Conservation (phyloP, 73 alveolate species). For the Loxodes magnus region DNA sequence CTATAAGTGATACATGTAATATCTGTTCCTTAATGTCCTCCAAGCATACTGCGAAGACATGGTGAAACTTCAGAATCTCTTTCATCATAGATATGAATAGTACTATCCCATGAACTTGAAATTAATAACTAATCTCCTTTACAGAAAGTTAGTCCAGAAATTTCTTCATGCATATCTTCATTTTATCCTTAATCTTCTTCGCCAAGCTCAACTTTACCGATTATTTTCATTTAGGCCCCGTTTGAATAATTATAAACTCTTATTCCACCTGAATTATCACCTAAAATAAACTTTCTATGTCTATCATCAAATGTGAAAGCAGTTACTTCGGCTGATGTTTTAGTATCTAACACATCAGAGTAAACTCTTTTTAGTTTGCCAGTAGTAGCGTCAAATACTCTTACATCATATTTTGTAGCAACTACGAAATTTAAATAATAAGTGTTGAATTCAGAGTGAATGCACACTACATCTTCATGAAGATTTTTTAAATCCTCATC, state of each 20-base stretch:
- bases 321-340: slow-evolving; percentile 55
- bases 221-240: slow-evolving; percentile 64
- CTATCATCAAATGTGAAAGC: slow-evolving; percentile 74
- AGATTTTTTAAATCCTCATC: slow-evolving; percentile 18
- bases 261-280: slow-evolving; percentile 80
- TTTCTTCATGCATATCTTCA: too few relatives aligned
- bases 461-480: slow-evolving; percentile 61
- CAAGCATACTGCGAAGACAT: slow-evolving; percentile 56
- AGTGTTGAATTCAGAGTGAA: slow-evolving; percentile 66
- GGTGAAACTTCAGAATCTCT: slow-evolving; percentile 75
- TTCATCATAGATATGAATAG: slow-evolving; percentile 77
- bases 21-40: slow-evolving; percentile 87
- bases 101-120: slow-evolving; percentile 74
- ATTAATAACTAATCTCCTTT: slow-evolving; percentile 61
- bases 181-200: too few relatives aligned
- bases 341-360: slow-evolving; percentile 70
- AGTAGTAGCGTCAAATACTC: slow-evolving; percentile 73
- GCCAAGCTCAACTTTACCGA: slow-evolving; percentile 46
- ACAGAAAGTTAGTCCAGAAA: slow-evolving; percentile 32
- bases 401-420: slow-evolving; percentile 65
- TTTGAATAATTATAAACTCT: slow-evolving; percentile 76
- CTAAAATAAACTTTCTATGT: slow-evolving; percentile 69
- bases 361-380: slow-evolving; percentile 71
- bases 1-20: slow-evolving; percentile 66
- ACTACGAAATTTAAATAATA: slow-evolving; percentile 61